These are phyloP conservation scores for Diplodia seriata DNA, from an alignment of 2,329 filamentous ascomycete species.

Conservation along the genomic window DNA sequence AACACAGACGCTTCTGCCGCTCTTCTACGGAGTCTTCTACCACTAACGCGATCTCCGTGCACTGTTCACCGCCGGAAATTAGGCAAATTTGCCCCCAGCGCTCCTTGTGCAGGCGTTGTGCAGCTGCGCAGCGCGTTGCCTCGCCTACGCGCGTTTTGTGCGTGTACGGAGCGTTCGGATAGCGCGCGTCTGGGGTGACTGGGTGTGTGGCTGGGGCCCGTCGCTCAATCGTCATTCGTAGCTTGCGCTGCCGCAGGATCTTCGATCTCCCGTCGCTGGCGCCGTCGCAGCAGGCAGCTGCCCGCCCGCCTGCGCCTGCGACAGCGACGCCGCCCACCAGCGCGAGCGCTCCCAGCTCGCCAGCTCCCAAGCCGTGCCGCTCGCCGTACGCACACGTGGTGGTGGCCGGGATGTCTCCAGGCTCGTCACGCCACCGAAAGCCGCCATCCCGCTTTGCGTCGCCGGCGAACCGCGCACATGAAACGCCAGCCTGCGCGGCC, in stretches of 20 bases:
- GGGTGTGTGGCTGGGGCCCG: slow-evolving; percentile 29
- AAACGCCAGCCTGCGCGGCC: slow-evolving; percentile 25
- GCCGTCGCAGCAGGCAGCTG: slow-evolving; percentile 1
- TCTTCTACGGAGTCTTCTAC: slow-evolving; percentile 49
- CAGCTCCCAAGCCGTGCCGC: neutral
- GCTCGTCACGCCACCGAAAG: slow-evolving; percentile 19
- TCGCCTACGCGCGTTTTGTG: slow-evolving; percentile 14
- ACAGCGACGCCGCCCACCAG: slow-evolving; percentile 16
- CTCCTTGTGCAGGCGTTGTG: slow-evolving; percentile 35
- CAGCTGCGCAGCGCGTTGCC: slow-evolving; percentile 35
- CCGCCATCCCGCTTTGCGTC: slow-evolving; percentile 9
- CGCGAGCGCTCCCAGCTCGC: neutral
- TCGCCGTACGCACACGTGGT: neutral
- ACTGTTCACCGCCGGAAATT: slow-evolving; percentile 36
- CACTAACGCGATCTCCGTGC: slow-evolving; percentile 37
- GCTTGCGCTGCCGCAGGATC: slow-evolving; percentile 2
- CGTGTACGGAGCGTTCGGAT: slow-evolving; percentile 10
- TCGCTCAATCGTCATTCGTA: slow-evolving; percentile 11
- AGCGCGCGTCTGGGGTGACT: slow-evolving; percentile 26
- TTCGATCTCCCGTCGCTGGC: slow-evolving; percentile 21
- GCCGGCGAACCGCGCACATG: slow-evolving; percentile 25
- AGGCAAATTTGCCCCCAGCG: slow-evolving; percentile 16
- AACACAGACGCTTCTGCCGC: slow-evolving; percentile 44
- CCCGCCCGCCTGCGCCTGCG: slow-evolving; percentile 1
- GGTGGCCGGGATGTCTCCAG: slow-evolving; percentile 4